Conservation (phyloP, 768 basidiomycete genomes). For the Auriscalpium microsporum region DNA sequence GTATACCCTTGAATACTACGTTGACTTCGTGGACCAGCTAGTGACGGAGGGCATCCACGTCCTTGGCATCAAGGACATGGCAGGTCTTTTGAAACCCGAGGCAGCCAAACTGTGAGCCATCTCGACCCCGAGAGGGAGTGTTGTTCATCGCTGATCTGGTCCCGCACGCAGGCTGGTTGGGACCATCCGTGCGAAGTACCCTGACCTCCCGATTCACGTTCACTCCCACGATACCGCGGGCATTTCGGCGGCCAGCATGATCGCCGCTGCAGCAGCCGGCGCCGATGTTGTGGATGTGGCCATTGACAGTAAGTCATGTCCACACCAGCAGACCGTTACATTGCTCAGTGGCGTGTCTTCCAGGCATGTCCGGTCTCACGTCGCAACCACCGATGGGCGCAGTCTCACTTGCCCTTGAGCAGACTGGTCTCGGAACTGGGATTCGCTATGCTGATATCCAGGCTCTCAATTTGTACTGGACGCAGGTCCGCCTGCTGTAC, state of each 20-base stretch:
- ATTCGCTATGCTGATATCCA: constrained; percentile 97
- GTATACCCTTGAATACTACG: constrained; percentile 96
- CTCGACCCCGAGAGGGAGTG: not conserved
- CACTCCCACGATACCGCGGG: constrained; percentile 99
- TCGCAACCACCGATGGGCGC: constrained; percentile 99
- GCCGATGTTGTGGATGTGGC: constrained; percentile 98
- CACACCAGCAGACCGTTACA: too few relatives aligned
- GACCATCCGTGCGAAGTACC: constrained; percentile 91
- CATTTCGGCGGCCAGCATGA: constrained; percentile 95
- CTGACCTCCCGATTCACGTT: constrained; percentile 96
- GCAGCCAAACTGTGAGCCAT: constrained; percentile 77
- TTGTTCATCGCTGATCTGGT: too few relatives aligned
- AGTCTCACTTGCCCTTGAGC: constrained; percentile 89
- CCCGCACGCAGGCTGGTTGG: constrained; percentile 69
- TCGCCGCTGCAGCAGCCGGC: constrained; percentile 92
- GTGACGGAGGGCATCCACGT: constrained; percentile 95
- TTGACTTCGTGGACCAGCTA: constrained; percentile 90
- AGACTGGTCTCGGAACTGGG: constrained; percentile 87
- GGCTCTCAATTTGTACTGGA: constrained; percentile 96
- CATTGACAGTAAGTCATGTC: constrained; percentile 74
- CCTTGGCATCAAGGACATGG: constrained; percentile 98
- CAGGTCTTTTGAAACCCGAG: constrained; percentile 90
- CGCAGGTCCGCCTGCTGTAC: constrained; percentile 92
- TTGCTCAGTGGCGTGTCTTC: not conserved
- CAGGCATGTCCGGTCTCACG: constrained; percentile 96